phyloP scores from a whole-genome alignment of 352 stramenopile genomes.

The Globisporangium takayamanum region DNA sequence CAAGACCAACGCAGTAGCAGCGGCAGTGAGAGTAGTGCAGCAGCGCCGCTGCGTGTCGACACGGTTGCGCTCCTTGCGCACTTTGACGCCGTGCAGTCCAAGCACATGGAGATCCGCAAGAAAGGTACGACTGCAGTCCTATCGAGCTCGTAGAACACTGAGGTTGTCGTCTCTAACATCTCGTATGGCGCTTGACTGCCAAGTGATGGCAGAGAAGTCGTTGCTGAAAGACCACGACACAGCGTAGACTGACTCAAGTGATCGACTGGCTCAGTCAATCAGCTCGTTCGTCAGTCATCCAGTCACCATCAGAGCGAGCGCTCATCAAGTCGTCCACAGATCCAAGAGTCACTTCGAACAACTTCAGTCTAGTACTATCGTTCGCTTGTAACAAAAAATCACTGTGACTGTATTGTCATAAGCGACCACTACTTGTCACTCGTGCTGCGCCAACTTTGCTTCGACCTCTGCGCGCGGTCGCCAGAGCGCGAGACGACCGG shows the following conservation, averaged over 20 bases:
- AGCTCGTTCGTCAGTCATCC: neutral
- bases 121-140: constrained; percentile 33
- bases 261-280: neutral
- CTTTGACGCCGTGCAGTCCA: constrained; percentile 69
- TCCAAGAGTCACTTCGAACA: no score
- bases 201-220: constrained; percentile 64
- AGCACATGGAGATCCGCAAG: constrained; percentile 61
- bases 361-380: neutral
- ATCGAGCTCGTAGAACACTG: no score
- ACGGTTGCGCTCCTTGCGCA: constrained; percentile 50
- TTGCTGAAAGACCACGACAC: constrained; percentile 41
- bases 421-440: neutral
- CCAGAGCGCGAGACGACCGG: constrained; percentile 59
- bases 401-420: no score
- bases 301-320: neutral
- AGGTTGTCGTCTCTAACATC: neutral
- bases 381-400: no score
- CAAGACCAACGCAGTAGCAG: no score
- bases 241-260: neutral
- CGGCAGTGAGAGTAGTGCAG: neutral
- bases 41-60: constrained; percentile 27
- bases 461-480: constrained; percentile 3
- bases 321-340: no score
- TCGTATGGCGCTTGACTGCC: neutral
- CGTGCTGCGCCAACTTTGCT: neutral